A percentile compares a stretch with the other conserved stretches of the same genome.
These are phyloP conservation scores for Syzygium grande DNA, from an alignment of 345 rosid genomes.

Conservation along the genomic window DNA sequence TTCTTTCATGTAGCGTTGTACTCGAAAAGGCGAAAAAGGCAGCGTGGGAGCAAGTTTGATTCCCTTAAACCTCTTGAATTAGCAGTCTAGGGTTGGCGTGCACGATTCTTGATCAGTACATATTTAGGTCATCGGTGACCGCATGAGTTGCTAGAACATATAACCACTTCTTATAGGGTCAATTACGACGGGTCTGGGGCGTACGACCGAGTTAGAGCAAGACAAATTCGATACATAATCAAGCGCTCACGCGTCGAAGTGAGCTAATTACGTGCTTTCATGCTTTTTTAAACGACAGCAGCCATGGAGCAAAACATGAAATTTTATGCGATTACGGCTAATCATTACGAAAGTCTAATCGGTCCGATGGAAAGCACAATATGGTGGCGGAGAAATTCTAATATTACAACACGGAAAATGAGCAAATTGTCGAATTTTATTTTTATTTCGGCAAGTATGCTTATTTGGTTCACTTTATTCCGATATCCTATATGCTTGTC, in stretches of 20 bases:
- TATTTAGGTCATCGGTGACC: not conserved
- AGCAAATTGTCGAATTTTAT: not conserved
- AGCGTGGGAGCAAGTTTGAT: not conserved
- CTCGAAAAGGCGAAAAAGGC: not conserved
- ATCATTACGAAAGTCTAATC: not conserved
- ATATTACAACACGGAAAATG: accelerated
- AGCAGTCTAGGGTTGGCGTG: not conserved
- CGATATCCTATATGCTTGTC: not conserved
- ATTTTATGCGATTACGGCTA: not conserved
- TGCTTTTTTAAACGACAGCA: not conserved
- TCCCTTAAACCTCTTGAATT: not conserved
- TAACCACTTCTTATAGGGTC: not conserved
- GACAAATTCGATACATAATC: not conserved
- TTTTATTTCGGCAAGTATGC: not conserved
- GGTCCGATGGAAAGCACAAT: not conserved
- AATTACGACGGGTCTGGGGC: not conserved
- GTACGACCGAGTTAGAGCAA: not conserved
- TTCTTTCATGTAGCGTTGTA: not conserved
- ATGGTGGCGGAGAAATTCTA: accelerated
- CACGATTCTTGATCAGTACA: not conserved
- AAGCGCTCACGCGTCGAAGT: not conserved
- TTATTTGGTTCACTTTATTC: not conserved
- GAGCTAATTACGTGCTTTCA: not conserved
- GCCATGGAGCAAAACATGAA: not conserved
- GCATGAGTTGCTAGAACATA: not conserved